phyloP scores from a whole-genome alignment of 2,329 filamentous ascomycete genomes.

The Pseudogymnoascus sp. region DNA sequence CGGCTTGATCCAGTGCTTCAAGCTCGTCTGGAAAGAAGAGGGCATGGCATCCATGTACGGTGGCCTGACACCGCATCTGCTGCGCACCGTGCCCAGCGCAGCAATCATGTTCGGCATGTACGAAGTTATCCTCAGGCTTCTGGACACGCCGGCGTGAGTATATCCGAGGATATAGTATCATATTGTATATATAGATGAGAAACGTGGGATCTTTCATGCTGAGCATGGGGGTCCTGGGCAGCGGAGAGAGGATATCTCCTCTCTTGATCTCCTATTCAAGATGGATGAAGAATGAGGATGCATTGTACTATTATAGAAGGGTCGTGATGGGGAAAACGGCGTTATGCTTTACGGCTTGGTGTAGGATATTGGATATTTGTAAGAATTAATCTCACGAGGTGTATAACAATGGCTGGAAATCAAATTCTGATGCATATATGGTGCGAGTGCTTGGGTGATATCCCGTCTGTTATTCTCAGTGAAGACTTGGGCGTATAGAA shows the following conservation, averaged over 20 bases:
- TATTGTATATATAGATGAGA: slow-evolving; percentile 8
- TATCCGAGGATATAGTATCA: slow-evolving; percentile 1
- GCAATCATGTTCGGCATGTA: slow-evolving; percentile 96
- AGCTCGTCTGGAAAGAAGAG: slow-evolving; percentile 79
- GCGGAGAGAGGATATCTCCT: background rate
- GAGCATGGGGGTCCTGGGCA: background rate
- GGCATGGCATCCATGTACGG: slow-evolving; percentile 81
- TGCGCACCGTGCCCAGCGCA: slow-evolving; percentile 84
- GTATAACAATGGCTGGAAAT: background rate
- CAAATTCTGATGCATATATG: background rate
- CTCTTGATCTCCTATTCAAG: slow-evolving; percentile 9
- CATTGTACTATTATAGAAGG: slow-evolving; percentile 8
- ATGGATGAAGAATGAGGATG: slow-evolving; percentile 1
- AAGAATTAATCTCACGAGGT: slow-evolving; percentile 2
- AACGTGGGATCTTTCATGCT: slow-evolving; percentile 1
- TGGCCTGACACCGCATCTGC: slow-evolving; percentile 82
- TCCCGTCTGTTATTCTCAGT: background rate
- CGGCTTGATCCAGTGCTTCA: slow-evolving; percentile 81
- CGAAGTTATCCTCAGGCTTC: slow-evolving; percentile 30
- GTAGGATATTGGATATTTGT: slow-evolving; percentile 9
- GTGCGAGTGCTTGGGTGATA: background rate
- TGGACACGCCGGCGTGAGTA: slow-evolving; percentile 24
- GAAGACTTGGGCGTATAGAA: background rate
- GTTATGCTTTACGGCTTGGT: slow-evolving; percentile 8
- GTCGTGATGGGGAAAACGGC: background rate